These are phyloP conservation scores for Oryza nivara DNA, from an alignment of 176 grass and related monocot species.

Conservation along the genomic window DNA sequence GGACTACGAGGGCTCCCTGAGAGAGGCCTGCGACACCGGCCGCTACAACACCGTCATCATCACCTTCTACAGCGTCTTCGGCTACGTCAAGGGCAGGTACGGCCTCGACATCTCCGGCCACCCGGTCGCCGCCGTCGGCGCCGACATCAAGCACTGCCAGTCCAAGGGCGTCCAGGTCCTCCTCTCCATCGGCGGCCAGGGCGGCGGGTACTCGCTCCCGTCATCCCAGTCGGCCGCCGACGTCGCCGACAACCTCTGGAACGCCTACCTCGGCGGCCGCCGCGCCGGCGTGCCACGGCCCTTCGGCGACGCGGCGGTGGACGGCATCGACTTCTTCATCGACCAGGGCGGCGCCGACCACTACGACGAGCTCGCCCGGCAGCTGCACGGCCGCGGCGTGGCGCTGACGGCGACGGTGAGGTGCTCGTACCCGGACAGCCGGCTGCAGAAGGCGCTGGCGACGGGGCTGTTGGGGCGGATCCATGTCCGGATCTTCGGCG, in stretches of 20 bases:
- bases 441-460: conserved; percentile 23
- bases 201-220: not conserved
- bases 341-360: not conserved
- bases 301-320: not conserved
- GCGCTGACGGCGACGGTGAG: conserved; percentile 49
- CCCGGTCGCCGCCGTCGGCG: conserved; percentile 2
- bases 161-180: not conserved
- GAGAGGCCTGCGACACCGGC: conserved; percentile 11
- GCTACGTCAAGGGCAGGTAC: not conserved
- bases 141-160: conserved; percentile 40
- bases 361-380: conserved; percentile 32
- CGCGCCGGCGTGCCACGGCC: not conserved
- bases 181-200: not conserved
- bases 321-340: not conserved
- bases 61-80: conserved; percentile 18
- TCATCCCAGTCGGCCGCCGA: not conserved
- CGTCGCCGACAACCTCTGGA: not conserved
- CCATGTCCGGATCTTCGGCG: conserved; percentile 68
- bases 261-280: not conserved
- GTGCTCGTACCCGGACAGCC: conserved; percentile 48
- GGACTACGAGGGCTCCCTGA: conserved; percentile 5
- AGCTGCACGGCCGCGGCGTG: not conserved
- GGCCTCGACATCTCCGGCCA: conserved; percentile 26
- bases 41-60: conserved; percentile 3
- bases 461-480: conserved; percentile 64